Evolutionary conservation across 164 flowering plant species (phyloP), one percentile per base, ranked within the genome.

Genomic region (Berberis thunbergii): DNA sequence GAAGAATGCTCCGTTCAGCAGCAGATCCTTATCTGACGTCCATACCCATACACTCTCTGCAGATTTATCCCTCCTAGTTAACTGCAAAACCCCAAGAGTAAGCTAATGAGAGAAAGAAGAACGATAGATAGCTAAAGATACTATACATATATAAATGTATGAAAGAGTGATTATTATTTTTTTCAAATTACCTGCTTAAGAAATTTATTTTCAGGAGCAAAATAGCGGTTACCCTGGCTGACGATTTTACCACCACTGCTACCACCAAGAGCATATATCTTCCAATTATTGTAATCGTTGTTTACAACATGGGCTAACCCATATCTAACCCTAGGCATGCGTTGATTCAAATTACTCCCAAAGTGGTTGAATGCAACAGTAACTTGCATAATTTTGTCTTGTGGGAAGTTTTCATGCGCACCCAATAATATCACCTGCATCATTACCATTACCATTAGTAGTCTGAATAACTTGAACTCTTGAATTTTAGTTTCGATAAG

Each of bases 181-280:
- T 26, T 26, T 26, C 26, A 26, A 26, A 26, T 26, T 26, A 26
- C 91, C 84, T 84, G 81, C 74, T 88, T 88, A 7, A 78, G 75
- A 9, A 4, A 8, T 0, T 1, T 0, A 43, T 74, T 55, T 0
- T 63, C 66, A 1, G 93, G 86, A 43, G 96, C 93, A 39, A 82
- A 71, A 71, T 76, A 89, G 13, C 93, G 78, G 65, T 89, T 89
- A 10, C 96, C 96, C 69, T 89, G 88, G 80, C 93, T 87, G 59
- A 84, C 65, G 54, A 89, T 84, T 56, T 89, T 87, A 1, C 94
- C 91, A 45, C 80, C 69, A 6, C 55, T 57, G 77, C 93, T 84
- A 1, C 96, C 93, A 38, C 96, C 96, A n/a, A 89, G 77, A 49
- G 96, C 96, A 44, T 89, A 89, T 93, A 89, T 85, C 4, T 67